Evolutionary conservation across 2,329 filamentous ascomycete species (phyloP), one percentile per base, ranked within the genome.

Genomic region (Alternaria sp.): DNA sequence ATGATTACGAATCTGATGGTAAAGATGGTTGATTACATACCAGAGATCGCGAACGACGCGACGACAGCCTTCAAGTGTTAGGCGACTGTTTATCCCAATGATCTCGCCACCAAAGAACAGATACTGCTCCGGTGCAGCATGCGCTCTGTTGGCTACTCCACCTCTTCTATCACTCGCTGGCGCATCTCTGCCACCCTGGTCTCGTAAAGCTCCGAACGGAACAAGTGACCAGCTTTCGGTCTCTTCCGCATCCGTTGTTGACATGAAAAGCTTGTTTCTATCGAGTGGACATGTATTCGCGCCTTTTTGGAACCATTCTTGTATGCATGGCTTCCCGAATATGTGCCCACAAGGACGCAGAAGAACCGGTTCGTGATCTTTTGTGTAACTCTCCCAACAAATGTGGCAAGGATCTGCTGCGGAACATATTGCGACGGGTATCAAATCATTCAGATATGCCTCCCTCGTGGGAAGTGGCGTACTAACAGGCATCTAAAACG

Each of bases 321-420:
- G 51, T 25, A 68, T 56, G n/a, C 68, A 67, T n/a, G 51, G 50
- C 13, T 47, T 59, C 10, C 64, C 61, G 32, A 70, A 68, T 1
- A 68, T 64, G 51, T 68, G 66, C 3, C 64, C 61, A 40, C 66
- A 70, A 12, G 36, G 46, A 17, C n/a, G 50, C 23, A 67, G 56
- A 6, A 61, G 49, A 3, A 63, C 44, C 7, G 64, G 64, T 11
- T 25, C 15, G 17, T 50, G 45, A 10, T 15, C 5, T 12, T 47
- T 17, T 0, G 19, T 30, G 26, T 67, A 69, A 5, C 47, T 36
- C 8, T 61, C 26, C 12, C 46, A 32, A 53, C 64, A 67, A 26
- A 69, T 70, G 3, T 23, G 47, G 43, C 62, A 70, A 6, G 19
- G 44, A 13, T 40, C 40, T 43, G 59, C 26, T 44, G 62, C 57